These are phyloP conservation scores for Alnus glutinosa DNA, from an alignment of 306 rosid genomes.

Conservation along the genomic window DNA sequence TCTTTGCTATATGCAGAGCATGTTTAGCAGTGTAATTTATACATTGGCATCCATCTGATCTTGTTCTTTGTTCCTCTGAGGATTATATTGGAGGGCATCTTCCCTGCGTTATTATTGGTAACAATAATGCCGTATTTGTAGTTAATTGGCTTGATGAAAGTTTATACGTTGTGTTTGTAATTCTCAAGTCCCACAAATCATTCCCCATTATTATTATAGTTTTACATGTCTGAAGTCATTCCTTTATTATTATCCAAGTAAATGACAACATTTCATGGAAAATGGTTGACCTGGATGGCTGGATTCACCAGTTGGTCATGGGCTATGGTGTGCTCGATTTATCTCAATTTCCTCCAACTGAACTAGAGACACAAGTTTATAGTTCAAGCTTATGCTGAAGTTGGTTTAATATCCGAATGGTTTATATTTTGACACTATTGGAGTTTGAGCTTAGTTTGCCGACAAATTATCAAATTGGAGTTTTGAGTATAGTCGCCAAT, in stretches of 20 bases:
- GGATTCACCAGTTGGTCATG: conserved; percentile 47
- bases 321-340: background rate
- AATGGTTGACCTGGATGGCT: conserved; percentile 49
- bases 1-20: background rate
- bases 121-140: background rate
- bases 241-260: background rate
- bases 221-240: background rate
- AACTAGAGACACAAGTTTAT: background rate
- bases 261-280: conserved; percentile 30
- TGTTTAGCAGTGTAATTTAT: background rate
- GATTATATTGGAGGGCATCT: background rate
- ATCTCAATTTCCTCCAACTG: background rate
- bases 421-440: background rate
- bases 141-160: background rate
- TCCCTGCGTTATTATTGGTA: background rate
- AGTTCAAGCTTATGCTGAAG: too few species aligned
- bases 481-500: background rate
- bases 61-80: background rate
- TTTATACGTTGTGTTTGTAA: background rate
- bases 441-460: background rate
- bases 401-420: too few species aligned
- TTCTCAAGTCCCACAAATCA: background rate
- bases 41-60: background rate
- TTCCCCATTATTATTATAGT: background rate
- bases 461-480: too few species aligned